Evolutionary conservation across 2,329 filamentous ascomycete species (phyloP).

Genomic region (Lizonia empirigonia): DNA sequence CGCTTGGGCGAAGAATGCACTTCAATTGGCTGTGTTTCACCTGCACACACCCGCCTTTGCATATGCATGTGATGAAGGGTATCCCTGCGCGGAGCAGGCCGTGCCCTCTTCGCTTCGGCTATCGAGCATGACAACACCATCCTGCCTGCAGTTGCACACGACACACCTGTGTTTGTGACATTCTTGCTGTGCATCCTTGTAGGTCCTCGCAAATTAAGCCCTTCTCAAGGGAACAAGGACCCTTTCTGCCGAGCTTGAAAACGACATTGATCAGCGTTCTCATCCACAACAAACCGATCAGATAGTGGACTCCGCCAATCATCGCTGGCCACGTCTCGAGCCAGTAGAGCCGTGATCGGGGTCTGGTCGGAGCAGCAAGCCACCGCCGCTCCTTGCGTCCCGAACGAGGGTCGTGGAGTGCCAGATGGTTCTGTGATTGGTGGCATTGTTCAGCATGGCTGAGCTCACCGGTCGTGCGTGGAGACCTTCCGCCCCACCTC

Average conservation of each 20-base stretch:
- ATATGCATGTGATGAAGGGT: constrained; percentile 47
- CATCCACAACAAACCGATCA: constrained; percentile 35
- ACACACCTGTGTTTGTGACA: constrained; percentile 15
- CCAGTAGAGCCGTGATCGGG: constrained; percentile 48
- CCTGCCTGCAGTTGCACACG: constrained; percentile 32
- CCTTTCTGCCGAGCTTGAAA: constrained; percentile 3
- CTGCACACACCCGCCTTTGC: constrained; percentile 47
- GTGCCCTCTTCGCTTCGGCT: constrained; percentile 22
- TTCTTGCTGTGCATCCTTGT: constrained; percentile 1
- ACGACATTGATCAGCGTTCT: constrained; percentile 20
- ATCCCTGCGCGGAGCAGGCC: constrained; percentile 34
- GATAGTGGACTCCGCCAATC: constrained; percentile 42
- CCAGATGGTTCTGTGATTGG: constrained; percentile 32
- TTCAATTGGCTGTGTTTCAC: constrained; percentile 37
- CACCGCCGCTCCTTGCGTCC: constrained; percentile 45
- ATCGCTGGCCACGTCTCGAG: constrained; percentile 45
- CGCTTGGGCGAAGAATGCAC: constrained; percentile 21
- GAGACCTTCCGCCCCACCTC: constrained; percentile 27
- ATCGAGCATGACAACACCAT: constrained; percentile 28
- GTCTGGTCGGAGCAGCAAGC: constrained; percentile 38
- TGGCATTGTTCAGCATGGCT: constrained; percentile 6
- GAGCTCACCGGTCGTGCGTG: constrained; percentile 36
- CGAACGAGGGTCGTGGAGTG: constrained; percentile 35
- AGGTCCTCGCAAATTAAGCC: not conserved
- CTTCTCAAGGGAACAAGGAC: not conserved